Percentiles rank a stretch among this genome's conserved stretches.
These are phyloP conservation scores for Penicillium herquei DNA, from an alignment of 495 filamentous ascomycete genomes.

Conservation along the genomic window DNA sequence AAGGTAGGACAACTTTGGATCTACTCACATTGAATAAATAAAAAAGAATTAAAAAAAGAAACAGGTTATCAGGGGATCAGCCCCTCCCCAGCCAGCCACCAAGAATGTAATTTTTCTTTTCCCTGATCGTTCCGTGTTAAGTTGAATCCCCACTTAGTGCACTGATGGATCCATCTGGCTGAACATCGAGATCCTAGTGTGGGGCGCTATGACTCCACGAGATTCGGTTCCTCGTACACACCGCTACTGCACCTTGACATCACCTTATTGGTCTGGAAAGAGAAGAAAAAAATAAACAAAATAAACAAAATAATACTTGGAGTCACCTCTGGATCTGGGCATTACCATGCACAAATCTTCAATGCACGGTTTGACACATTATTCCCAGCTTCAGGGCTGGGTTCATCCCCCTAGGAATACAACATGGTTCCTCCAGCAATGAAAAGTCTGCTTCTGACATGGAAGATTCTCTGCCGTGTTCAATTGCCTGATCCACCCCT, in stretches of 20 bases:
- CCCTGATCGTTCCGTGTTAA: constrained; percentile 5
- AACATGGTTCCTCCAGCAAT: too few species aligned
- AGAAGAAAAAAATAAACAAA: background rate
- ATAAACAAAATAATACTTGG: too few species aligned
- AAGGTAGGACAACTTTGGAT: too few species aligned
- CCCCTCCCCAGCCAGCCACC: constrained; percentile 19
- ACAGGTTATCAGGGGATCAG: constrained; percentile 9
- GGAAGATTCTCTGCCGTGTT: constrained; percentile 9
- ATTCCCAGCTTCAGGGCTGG: too few species aligned
- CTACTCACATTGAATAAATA: too few species aligned
- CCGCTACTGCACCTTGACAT: constrained; percentile 18
- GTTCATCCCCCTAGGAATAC: too few species aligned
- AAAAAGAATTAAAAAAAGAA: background rate
- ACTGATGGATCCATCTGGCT: constrained; percentile 8
- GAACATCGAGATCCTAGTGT: constrained; percentile 21
- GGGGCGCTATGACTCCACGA: constrained; percentile 15
- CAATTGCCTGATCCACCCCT: constrained; percentile 18
- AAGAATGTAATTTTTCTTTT: background rate
- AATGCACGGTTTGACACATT: constrained; percentile 11
- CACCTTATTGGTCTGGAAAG: background rate
- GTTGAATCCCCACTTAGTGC: constrained; percentile 11
- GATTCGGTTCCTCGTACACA: constrained; percentile 18
- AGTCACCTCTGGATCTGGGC: too few species aligned
- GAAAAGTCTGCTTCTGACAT: too few species aligned
- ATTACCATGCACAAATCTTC: background rate